phyloP scores from a whole-genome alignment of 2,329 filamentous ascomycete species.

The Fusarium virguliforme region DNA sequence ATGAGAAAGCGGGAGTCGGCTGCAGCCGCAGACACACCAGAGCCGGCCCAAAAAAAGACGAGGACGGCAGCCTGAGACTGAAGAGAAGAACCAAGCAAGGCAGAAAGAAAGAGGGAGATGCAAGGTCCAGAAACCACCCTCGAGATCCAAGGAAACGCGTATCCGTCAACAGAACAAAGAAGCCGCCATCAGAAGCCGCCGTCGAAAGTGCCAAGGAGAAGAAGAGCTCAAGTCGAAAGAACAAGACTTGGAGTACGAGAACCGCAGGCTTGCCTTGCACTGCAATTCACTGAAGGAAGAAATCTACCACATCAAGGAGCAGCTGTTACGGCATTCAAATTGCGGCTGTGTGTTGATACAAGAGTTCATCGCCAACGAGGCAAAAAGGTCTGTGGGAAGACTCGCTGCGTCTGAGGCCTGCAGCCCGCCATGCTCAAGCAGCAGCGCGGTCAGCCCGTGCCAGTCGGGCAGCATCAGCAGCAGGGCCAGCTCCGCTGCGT shows the following conservation, averaged over 20 bases:
- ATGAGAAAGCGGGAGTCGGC: background rate
- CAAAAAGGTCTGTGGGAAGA: background rate
- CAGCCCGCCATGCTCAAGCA: no score
- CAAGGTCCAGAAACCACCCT: background rate
- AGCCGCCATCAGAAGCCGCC: background rate
- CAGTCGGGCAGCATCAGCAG: no score
- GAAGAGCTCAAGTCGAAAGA: background rate
- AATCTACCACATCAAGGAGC: background rate
- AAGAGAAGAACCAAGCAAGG: background rate
- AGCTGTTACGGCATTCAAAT: background rate
- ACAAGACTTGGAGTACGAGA: background rate
- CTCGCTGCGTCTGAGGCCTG: background rate
- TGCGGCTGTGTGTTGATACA: background rate
- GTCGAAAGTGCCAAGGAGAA: background rate
- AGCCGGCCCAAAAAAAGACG: background rate
- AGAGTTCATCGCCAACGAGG: background rate
- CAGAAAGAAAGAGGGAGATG: background rate
- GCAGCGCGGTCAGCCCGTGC: no score
- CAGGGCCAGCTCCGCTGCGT: no score
- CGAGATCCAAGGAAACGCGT: background rate
- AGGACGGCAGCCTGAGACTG: background rate
- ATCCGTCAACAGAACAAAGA: background rate
- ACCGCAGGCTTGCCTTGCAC: background rate
- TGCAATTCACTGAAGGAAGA: background rate
- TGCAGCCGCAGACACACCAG: background rate